phyloP scores from a whole-genome alignment of 768 basidiomycete species.

The Asterophora parasitica region DNA sequence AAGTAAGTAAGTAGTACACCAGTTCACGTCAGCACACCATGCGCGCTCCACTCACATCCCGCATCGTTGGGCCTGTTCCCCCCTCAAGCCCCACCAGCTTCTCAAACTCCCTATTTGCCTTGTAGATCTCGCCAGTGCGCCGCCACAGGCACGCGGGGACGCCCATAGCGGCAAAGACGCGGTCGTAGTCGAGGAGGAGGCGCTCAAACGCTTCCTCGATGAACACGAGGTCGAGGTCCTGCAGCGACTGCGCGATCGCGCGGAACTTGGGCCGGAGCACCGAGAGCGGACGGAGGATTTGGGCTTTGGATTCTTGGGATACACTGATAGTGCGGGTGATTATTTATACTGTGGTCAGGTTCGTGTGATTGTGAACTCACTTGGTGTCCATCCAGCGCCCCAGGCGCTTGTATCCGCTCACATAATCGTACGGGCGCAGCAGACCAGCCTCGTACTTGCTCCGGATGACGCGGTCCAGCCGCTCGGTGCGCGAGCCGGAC shows the following conservation, averaged over 20 bases:
- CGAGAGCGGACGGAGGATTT: constrained; percentile 85
- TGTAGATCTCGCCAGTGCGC: constrained; percentile 96
- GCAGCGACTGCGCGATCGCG: constrained; percentile 77
- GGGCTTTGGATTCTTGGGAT: constrained; percentile 84
- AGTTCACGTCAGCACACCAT: constrained; percentile 11
- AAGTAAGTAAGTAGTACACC: too few species aligned
- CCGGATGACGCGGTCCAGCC: constrained; percentile 84
- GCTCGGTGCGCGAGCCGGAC: constrained; percentile 83
- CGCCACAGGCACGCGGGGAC: constrained; percentile 97
- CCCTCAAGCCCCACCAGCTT: constrained; percentile 86
- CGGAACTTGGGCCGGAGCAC: constrained; percentile 85
- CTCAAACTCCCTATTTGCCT: constrained; percentile 94
- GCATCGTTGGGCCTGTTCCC: constrained; percentile 77
- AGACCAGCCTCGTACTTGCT: constrained; percentile 97
- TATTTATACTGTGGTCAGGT: not conserved
- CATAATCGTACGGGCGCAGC: constrained; percentile 93
- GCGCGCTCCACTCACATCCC: constrained; percentile 80
- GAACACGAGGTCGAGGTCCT: constrained; percentile 90
- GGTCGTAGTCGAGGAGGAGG: constrained; percentile 90
- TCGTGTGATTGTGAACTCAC: constrained; percentile 33
- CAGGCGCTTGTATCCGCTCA: constrained; percentile 88
- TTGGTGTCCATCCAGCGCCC: constrained; percentile 95
- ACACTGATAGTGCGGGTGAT: constrained; percentile 43
- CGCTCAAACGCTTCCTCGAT: constrained; percentile 98
- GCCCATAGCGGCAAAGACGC: constrained; percentile 92